A percentile compares a stretch with the other conserved stretches of the same genome.
Conservation (phyloP, 176 grass and related monocot species). For the Coix lacrymajobi region DNA sequence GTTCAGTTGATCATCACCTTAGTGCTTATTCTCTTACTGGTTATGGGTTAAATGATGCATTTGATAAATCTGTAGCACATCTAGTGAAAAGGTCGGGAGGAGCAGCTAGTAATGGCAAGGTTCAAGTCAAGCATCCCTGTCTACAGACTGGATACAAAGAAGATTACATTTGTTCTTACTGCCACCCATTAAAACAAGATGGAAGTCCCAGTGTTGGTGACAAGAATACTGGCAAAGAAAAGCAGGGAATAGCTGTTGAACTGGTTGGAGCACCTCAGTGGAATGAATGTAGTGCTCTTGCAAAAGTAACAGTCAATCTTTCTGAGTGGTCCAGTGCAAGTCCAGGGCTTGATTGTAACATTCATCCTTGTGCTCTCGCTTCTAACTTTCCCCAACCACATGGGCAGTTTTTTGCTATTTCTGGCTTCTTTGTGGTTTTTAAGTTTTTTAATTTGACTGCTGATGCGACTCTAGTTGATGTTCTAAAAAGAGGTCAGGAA, state of each 20-base stretch:
- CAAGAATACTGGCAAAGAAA: slow-evolving; percentile 41
- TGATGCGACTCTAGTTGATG: slow-evolving; percentile 65
- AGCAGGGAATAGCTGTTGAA: slow-evolving; percentile 60
- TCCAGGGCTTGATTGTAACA: slow-evolving; percentile 67
- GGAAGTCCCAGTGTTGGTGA: slow-evolving; percentile 54
- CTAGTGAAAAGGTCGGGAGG: slow-evolving; percentile 52
- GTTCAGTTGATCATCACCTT: slow-evolving; percentile 68
- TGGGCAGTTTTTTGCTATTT: slow-evolving; percentile 87
- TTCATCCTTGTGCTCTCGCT: slow-evolving; percentile 75
- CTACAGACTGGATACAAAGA: slow-evolving; percentile 87
- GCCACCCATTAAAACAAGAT: slow-evolving; percentile 53
- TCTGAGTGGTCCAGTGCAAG: slow-evolving; percentile 78
- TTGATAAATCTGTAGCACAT: slow-evolving; percentile 92
- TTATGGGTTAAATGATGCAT: slow-evolving; percentile 98
- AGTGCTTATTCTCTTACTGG: slow-evolving; percentile 95
- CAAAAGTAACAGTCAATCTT: slow-evolving; percentile 67
- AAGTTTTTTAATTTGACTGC: slow-evolving; percentile 94
- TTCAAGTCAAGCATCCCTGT: slow-evolving; percentile 87
- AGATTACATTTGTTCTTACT: slow-evolving; percentile 82
- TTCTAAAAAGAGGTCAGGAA: slow-evolving; percentile 65
- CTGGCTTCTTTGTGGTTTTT: slow-evolving; percentile 96
- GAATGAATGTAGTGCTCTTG: slow-evolving; percentile 76
- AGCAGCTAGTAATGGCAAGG: slow-evolving; percentile 45
- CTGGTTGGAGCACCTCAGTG: slow-evolving; percentile 79
- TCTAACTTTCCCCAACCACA: slow-evolving; percentile 58